Evolutionary conservation across 2,329 filamentous ascomycete genomes (phyloP).

Genomic region (Pseudogymnoascus sp.): DNA sequence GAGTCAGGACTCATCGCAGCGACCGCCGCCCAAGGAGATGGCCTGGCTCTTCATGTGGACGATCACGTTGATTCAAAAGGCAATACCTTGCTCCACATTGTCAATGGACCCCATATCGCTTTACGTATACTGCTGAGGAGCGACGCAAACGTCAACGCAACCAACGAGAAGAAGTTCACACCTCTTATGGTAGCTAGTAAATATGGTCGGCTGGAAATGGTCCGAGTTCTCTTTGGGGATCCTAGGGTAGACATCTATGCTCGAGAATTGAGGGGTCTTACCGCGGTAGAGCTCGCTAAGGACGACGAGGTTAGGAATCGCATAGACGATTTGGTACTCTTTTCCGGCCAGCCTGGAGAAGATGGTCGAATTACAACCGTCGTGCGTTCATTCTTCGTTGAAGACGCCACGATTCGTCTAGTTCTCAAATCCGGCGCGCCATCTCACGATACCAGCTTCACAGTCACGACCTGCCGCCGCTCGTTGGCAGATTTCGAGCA

Average conservation of each 20-base stretch:
- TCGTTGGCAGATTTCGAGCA: conserved; percentile 88
- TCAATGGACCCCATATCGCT: conserved; percentile 75
- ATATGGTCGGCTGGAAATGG: conserved; percentile 90
- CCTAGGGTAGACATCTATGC: conserved; percentile 76
- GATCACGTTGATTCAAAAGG: conserved; percentile 89
- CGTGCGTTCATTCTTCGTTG: conserved; percentile 91
- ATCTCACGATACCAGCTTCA: conserved; percentile 72
- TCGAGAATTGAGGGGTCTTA: conserved; percentile 78
- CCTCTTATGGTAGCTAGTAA: conserved; percentile 98
- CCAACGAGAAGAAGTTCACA: conserved; percentile 91
- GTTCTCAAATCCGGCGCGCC: conserved; percentile 91
- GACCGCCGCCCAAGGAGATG: conserved; percentile 65
- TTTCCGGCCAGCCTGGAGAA: conserved; percentile 60
- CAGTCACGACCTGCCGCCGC: conserved; percentile 86
- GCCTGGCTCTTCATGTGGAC: conserved; percentile 74
- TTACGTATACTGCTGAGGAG: conserved; percentile 68
- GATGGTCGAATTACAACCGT: conserved; percentile 85
- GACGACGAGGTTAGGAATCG: conserved; percentile 95
- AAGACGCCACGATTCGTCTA: conserved; percentile 86
- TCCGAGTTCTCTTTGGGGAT: conserved; percentile 79
- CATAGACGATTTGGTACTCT: conserved; percentile 85
- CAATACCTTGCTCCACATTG: conserved; percentile 91
- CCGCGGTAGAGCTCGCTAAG: conserved; percentile 91
- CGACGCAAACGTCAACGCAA: conserved; percentile 92
- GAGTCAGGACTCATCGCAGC: conserved; percentile 69